Base-by-base conservation (phyloP, 106 monocot species). In the Chionographis japonica region DNA sequence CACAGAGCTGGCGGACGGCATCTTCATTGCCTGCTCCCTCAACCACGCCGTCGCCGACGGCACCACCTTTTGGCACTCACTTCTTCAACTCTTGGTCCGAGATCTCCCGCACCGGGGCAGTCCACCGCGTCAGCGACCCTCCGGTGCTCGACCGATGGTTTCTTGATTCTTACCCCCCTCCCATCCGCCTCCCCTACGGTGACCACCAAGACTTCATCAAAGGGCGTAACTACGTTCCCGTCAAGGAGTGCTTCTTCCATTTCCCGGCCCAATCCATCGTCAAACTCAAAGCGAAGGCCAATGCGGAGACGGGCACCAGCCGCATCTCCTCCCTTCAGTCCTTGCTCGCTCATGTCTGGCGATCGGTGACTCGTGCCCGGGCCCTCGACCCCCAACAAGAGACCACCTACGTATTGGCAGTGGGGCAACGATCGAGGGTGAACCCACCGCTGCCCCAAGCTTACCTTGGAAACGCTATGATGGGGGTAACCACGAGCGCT, bases 81-180 rank as follows among this genome's bases (percentile, higher is more conserved):
- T 79, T 79, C 79, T 16, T 79, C 54, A 74, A 69, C 18, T 12
- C 50, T 0, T 79, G 74, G 78, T 20, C 78, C 3, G 67, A 72
- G 62, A 67, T 79, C 7, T 27, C 46, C 4, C 52, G 66, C 6
- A 12, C 8, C 3, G 56, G 51, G 2, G 20, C 2, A 9, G 68
- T 10, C 15, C 15, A 3, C 4, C 12, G 15, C 3, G 6, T 35
- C 9, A 3, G 16, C 17, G n/a, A 10, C 0, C 58, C 5, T 2
- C 78, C 72, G 2, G 60, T 67, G 4, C 18, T 50, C 5, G 40
- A 66, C 15, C 16, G 51, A 2, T 71, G 13, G 19, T 72, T 72
- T 39, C 15, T 17, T 17, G 63, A 64, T 15, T 12, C 56, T 1
- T 6, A 3, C 8, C 8, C 56, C 3, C 74, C 65, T 14, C 74